These are phyloP conservation scores for Ceratobasidium sp. DNA, from an alignment of 1,284 basidiomycete genomes.

Conservation along the genomic window DNA sequence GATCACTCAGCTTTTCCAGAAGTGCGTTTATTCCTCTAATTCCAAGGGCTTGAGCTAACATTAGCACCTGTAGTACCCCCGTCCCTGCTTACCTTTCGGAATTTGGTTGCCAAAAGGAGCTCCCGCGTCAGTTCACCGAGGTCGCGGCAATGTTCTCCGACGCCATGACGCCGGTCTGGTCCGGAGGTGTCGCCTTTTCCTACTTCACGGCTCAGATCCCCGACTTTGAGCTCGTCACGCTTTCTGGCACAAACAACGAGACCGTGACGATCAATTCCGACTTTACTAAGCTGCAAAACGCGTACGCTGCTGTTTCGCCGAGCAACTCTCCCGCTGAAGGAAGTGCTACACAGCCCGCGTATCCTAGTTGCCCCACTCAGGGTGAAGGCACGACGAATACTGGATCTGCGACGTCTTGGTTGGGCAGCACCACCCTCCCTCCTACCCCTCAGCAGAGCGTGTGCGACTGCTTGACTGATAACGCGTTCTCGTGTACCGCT, in stretches of 20 bases:
- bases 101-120: slow-evolving; percentile 61
- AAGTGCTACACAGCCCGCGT: slow-evolving; percentile 61
- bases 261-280: slow-evolving; percentile 74
- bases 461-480: slow-evolving; percentile 79
- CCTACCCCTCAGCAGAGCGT: slow-evolving; percentile 83
- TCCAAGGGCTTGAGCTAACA: background rate
- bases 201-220: slow-evolving; percentile 80
- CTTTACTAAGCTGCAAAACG: slow-evolving; percentile 70
- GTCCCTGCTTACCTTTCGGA: slow-evolving; percentile 91
- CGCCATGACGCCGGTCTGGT: slow-evolving; percentile 81
- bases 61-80: slow-evolving; percentile 55
- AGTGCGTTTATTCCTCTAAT: slow-evolving; percentile 54
- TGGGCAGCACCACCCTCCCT: slow-evolving; percentile 77
- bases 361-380: slow-evolving; percentile 68
- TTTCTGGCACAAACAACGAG: slow-evolving; percentile 66
- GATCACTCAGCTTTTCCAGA: slow-evolving; percentile 57
- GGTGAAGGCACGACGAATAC: slow-evolving; percentile 50
- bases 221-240: slow-evolving; percentile 85
- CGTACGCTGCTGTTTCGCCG: slow-evolving; percentile 68
- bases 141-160: slow-evolving; percentile 74
- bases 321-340: slow-evolving; percentile 73
- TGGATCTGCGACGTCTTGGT: slow-evolving; percentile 54
- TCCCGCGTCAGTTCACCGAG: slow-evolving; percentile 84
- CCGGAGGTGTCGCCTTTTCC: slow-evolving; percentile 85
- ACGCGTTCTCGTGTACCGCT: slow-evolving; percentile 75